Evolutionary conservation across 169 alveolate species (phyloP).

Genomic region (Plasmodium knowlesi): DNA sequence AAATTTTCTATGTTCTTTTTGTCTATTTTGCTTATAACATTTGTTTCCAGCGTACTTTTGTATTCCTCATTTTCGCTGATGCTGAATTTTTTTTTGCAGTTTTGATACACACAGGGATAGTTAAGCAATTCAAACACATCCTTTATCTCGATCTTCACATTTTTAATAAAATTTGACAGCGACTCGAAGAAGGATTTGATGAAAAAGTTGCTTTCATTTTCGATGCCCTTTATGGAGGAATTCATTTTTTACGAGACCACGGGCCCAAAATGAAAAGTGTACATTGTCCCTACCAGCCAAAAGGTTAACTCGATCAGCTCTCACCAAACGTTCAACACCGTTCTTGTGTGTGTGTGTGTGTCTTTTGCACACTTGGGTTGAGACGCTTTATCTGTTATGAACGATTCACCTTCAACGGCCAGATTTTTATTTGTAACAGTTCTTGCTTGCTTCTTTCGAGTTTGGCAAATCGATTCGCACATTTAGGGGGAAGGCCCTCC

Average conservation of each 20-base stretch:
- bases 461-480: neutral
- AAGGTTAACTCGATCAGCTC: neutral
- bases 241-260: constrained; percentile 14
- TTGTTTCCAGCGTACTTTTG: constrained; percentile 12
- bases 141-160: constrained; percentile 72
- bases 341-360: neutral
- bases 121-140: constrained; percentile 71
- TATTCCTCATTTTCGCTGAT: constrained; percentile 53
- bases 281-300: neutral
- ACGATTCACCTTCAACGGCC: neutral
- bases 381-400: neutral
- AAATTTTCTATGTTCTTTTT: constrained; percentile 65
- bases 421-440: neutral
- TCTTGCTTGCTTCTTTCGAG: neutral
- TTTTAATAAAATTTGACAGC: constrained; percentile 56
- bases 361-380: neutral
- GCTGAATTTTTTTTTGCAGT: constrained; percentile 64
- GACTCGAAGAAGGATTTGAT: constrained; percentile 67
- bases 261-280: neutral
- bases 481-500: neutral
- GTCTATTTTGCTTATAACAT: constrained; percentile 69
- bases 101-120: constrained; percentile 75
- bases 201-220: constrained; percentile 45
- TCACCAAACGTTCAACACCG: neutral
- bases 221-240: constrained; percentile 15